Base-by-base conservation (phyloP, 2,329 filamentous ascomycete genomes). In the Venturiaceae sp. region DNA sequence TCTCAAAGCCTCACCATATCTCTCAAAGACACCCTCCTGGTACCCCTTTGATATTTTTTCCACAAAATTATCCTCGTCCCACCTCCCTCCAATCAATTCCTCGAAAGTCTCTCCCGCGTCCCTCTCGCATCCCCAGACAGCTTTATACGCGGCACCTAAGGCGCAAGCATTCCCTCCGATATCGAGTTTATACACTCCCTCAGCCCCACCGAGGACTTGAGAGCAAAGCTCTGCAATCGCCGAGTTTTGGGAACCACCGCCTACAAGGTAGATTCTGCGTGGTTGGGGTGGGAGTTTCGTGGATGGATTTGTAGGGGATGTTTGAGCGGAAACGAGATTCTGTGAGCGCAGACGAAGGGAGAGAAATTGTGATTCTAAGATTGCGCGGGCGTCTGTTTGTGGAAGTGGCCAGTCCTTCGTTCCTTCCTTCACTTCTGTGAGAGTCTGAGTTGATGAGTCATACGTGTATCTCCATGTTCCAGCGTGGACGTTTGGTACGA, bases 81-180 rank as follows among this genome's bases (percentile, higher is more conserved):
- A 99, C 62, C 94, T 79, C 68, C 77, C 77, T 7, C 87, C 90
- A 62, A 99, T 86, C 63, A 96, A 78, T 61, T 92, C 86, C 69
- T 97, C 94, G 74, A 97, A 97, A 3, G 81, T 89, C 80, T 95
- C 85, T 1, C 75, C 66, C 0, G 65, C 70, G 26, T 72, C 71
- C 53, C 88, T 77, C 77, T 94, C 90, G 58, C 90, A 78, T 1
- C 88, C 91, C 94, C 94, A 99, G 0, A 95, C 85, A 14, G 94
- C 92, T 75, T 97, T 97, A 75, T 97, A 96, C 28, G 92, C 92
- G 6, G 90, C 90, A 14, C 94, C 94, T 14, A 97, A 75, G 11
- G 92, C 94, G 74, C 94, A 99, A 2, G 94, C 92, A 74, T 95
- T 96, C 28, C 92, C 91, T 28, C 94, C 92, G 5, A 97, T 90